Percentiles rank a stretch among this genome's conserved stretches.
Conservation (phyloP, 73 alveolate species). For the Blepharisma japonicum region DNA sequence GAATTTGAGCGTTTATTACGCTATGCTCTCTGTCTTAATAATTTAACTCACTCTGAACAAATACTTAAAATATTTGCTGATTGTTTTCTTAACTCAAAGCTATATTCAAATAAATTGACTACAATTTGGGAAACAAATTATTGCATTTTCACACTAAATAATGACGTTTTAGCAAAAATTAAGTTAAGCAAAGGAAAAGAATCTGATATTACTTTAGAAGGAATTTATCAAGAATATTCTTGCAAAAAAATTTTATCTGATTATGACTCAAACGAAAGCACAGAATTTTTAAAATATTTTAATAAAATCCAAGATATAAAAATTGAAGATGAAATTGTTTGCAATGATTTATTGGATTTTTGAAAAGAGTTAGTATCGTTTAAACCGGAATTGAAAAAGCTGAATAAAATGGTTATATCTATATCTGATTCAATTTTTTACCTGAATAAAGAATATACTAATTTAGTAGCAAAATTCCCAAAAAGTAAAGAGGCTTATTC, state of each 20-base stretch:
- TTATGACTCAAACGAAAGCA: conserved; percentile 2
- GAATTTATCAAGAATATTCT: background rate
- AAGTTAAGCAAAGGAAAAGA: background rate
- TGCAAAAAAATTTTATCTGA: background rate
- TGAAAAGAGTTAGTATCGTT: background rate
- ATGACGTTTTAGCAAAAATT: background rate
- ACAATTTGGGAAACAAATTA: background rate
- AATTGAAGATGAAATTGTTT: conserved; percentile 11
- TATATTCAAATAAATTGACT: background rate
- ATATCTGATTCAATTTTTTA: background rate
- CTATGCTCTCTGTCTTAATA: background rate
- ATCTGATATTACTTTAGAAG: background rate
- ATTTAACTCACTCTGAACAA: background rate
- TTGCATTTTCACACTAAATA: background rate
- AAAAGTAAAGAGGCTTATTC: background rate
- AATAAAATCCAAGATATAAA: background rate
- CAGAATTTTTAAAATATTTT: background rate
- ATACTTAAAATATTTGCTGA: background rate
- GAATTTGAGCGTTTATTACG: background rate
- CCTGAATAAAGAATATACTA: background rate
- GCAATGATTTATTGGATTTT: background rate
- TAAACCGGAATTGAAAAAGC: background rate
- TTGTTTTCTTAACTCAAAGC: background rate
- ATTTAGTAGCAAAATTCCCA: background rate
- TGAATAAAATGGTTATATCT: background rate